Evolutionary conservation across 2,329 filamentous ascomycete genomes (phyloP).

Genomic region (Rachicladosporium sp.): DNA sequence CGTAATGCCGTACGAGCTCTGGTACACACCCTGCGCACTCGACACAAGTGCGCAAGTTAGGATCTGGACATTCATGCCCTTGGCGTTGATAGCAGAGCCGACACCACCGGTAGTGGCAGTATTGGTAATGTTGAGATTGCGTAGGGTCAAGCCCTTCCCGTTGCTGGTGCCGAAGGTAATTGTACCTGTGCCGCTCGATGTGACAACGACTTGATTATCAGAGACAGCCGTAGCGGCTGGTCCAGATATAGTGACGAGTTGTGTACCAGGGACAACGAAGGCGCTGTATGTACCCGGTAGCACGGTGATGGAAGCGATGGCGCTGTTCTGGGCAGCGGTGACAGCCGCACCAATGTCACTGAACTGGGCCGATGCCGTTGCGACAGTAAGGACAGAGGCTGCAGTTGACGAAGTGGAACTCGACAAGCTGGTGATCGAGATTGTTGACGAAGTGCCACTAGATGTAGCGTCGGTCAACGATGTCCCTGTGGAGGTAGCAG

Average conservation of each 20-base stretch:
- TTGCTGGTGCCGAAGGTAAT: slow-evolving; percentile 8
- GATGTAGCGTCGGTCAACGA: slow-evolving; percentile 14
- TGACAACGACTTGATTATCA: slow-evolving; percentile 3
- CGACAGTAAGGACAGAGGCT: slow-evolving; percentile 30
- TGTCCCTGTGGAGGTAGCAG: slow-evolving; percentile 6
- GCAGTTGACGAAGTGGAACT: slow-evolving; percentile 5
- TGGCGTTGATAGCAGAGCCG: slow-evolving; percentile 19
- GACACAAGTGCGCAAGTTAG: slow-evolving; percentile 34
- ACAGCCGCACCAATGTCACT: slow-evolving; percentile 35
- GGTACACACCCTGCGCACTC: slow-evolving; percentile 22
- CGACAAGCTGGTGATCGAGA: slow-evolving; percentile 1
- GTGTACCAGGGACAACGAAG: slow-evolving; percentile 28
- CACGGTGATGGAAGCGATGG: slow-evolving; percentile 32
- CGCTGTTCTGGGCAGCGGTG: slow-evolving; percentile 30
- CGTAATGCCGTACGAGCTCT: slow-evolving; percentile 17
- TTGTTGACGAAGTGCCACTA: neutral
- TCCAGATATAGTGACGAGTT: slow-evolving; percentile 33
- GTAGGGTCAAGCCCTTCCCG: slow-evolving; percentile 24
- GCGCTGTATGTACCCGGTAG: slow-evolving; percentile 34
- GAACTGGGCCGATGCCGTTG: slow-evolving; percentile 32
- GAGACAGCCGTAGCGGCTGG: slow-evolving; percentile 5
- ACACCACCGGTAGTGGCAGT: slow-evolving; percentile 8
- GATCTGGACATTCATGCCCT: slow-evolving; percentile 31
- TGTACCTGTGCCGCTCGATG: slow-evolving; percentile 1
- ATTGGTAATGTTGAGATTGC: slow-evolving; percentile 30